Conservation (phyloP, 805 yeast species). For the Maudiozyma serrabonitensis region DNA sequence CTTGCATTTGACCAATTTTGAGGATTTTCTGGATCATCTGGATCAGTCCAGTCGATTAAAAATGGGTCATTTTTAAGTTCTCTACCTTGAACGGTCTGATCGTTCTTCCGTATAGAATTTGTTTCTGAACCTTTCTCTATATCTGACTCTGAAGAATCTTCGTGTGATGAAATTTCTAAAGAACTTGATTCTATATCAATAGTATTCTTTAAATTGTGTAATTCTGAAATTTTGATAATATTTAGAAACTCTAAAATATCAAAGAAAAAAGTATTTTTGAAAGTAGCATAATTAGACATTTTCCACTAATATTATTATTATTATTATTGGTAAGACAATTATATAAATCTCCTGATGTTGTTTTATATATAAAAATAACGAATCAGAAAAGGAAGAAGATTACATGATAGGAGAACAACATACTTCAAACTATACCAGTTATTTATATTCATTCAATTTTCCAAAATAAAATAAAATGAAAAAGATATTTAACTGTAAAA, state of each 20-base stretch:
- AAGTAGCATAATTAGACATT: neutral
- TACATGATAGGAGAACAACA: too few species aligned
- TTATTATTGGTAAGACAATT: too few species aligned
- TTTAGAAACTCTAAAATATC: neutral
- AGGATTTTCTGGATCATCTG: conserved; percentile 48
- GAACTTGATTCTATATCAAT: neutral
- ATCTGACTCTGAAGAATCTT: neutral
- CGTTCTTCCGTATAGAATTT: neutral
- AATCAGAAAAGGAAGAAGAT: too few species aligned
- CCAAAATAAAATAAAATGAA: too few species aligned
- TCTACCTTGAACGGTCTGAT: neutral
- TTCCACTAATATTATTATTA: neutral
- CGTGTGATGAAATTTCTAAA: neutral
- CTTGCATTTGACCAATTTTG: conserved; percentile 39
- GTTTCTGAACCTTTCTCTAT: neutral
- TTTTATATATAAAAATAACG: too few species aligned
- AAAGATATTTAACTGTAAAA: too few species aligned
- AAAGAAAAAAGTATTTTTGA: neutral
- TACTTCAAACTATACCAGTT: too few species aligned
- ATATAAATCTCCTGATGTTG: too few species aligned
- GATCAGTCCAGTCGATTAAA: conserved; percentile 14
- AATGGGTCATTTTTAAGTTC: conserved; percentile 15
- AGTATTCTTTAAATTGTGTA: neutral
- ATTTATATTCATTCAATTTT: too few species aligned
- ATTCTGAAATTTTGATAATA: neutral